Base-by-base conservation (phyloP, 1,284 basidiomycete genomes). In the Ustilago shanxiensis region DNA sequence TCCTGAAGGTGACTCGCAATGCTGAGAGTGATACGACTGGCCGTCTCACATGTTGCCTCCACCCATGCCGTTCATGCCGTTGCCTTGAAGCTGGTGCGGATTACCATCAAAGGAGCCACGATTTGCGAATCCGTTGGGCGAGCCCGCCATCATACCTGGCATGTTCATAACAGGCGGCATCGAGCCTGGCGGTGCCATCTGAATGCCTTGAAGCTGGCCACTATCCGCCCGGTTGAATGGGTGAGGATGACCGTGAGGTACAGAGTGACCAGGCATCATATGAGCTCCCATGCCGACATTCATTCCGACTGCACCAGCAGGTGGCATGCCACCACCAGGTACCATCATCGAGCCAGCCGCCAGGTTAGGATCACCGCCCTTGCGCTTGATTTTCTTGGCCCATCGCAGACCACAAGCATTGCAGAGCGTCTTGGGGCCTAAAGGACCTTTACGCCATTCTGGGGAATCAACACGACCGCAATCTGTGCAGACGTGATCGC, bases 381-480 rank as follows among this genome's bases (percentile, higher is more conserved):
- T 80, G 49, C 79, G 76, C 73, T 83, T 85, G 62, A 82, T 73
- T 69, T 81, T 83, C 65, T 85, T 85, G 39, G 83, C 82, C 73
- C 78, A 85, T 45, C 83, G 81, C 61, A 85, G 68, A 55, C 83
- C 83, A 58, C 83, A 85, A 20, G 83, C 83, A 57, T 83, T 82
- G 66, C 79, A 83, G 20, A 80, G 65, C 59, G 77, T 83, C 69
- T 82, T 80, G 58, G 82, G 83, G 4, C 83, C 83, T 49, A 80
- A 53, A 4, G 83, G 83, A 13, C 83, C 83, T 66, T 83, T 83
- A 33, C 83, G 77, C 83, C 83, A 85, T 66, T 85, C 83, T 28
- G 83, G 83, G 39, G 83, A 85, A 41, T 83, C 81, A 47, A 82
- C 79, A 20, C 80, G 73, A 1, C 83, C 83, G 49, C 83, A 85